A percentile compares a stretch with the other conserved stretches of the same genome.
Conservation (phyloP, 2,329 filamentous ascomycete species). For the Alternaria hordeiaustralica region DNA sequence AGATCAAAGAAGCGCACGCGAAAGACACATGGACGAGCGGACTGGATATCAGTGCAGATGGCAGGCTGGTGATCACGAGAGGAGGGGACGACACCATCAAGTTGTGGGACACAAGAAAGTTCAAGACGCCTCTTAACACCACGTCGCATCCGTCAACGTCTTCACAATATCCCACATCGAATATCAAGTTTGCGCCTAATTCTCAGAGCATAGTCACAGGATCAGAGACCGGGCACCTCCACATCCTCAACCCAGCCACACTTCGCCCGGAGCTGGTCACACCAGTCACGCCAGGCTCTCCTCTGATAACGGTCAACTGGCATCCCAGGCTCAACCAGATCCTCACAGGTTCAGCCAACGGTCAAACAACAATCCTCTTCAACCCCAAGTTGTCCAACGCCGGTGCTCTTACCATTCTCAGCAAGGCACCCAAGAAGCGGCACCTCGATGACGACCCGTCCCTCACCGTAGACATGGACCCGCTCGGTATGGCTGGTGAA, state of each 20-base stretch:
- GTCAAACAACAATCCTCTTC: slow-evolving; percentile 88
- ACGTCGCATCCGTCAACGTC: slow-evolving; percentile 82
- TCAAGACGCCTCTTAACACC: slow-evolving; percentile 85
- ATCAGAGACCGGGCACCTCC: slow-evolving; percentile 81
- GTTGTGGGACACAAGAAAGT: slow-evolving; percentile 95
- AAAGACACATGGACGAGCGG: slow-evolving; percentile 90
- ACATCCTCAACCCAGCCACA: slow-evolving; percentile 93
- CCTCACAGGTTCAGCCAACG: slow-evolving; percentile 89
- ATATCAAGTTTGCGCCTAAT: slow-evolving; percentile 88
- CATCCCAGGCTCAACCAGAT: slow-evolving; percentile 96
- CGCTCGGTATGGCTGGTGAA: slow-evolving; percentile 82
- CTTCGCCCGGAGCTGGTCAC: slow-evolving; percentile 84
- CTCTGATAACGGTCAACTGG: slow-evolving; percentile 87
- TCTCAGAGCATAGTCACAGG: slow-evolving; percentile 87
- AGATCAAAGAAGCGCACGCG: slow-evolving; percentile 83
- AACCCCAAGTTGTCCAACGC: slow-evolving; percentile 81
- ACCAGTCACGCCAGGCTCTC: slow-evolving; percentile 82
- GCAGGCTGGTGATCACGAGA: slow-evolving; percentile 85
- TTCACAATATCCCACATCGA: slow-evolving; percentile 80
- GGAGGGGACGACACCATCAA: slow-evolving; percentile 94
- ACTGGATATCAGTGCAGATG: slow-evolving; percentile 88
- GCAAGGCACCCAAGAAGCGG: slow-evolving; percentile 88
- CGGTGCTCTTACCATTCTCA: slow-evolving; percentile 89
- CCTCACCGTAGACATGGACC: slow-evolving; percentile 75
- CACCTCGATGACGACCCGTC: slow-evolving; percentile 93